phyloP scores from a whole-genome alignment of 192 early-diverging fungal genomes.

The Helicostylum pulchrum region DNA sequence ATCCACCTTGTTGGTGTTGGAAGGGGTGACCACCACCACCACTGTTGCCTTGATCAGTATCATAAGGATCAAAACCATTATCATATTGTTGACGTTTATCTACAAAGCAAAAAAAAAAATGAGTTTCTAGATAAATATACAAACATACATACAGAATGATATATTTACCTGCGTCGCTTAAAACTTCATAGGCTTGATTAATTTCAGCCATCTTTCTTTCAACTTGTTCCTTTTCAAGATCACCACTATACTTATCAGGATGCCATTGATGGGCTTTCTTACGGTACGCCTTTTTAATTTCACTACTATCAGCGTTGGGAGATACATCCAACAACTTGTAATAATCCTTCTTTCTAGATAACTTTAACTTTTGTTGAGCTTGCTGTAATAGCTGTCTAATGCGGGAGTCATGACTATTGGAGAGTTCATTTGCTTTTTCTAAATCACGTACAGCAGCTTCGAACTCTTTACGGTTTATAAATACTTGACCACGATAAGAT shows the following conservation, averaged over 20 bases:
- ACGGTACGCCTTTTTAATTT: slow-evolving; percentile 92
- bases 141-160: background rate
- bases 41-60: slow-evolving; percentile 45
- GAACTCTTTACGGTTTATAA: slow-evolving; percentile 66
- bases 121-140: background rate
- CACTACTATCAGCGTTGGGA: slow-evolving; percentile 63
- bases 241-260: slow-evolving; percentile 77
- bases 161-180: slow-evolving; percentile 54
- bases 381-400: slow-evolving; percentile 50
- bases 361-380: slow-evolving; percentile 57
- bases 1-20: slow-evolving; percentile 49
- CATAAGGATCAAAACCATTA: slow-evolving; percentile 77
- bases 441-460: slow-evolving; percentile 78
- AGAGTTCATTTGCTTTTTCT: slow-evolving; percentile 63
- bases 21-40: slow-evolving; percentile 47
- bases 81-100: slow-evolving; percentile 56
- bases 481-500: slow-evolving; percentile 66
- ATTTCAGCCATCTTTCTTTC: slow-evolving; percentile 89
- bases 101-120: slow-evolving; percentile 1
- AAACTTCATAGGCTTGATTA: slow-evolving; percentile 90
- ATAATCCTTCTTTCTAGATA: slow-evolving; percentile 77
- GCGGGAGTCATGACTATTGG: slow-evolving; percentile 44
- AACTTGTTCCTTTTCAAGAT: slow-evolving; percentile 71
- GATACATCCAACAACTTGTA: slow-evolving; percentile 89
- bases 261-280: slow-evolving; percentile 88